A percentile compares a stretch with the other conserved stretches of the same genome.
phyloP scores from a whole-genome alignment of 441 rosid genomes.

The Gossypium lobatum region DNA sequence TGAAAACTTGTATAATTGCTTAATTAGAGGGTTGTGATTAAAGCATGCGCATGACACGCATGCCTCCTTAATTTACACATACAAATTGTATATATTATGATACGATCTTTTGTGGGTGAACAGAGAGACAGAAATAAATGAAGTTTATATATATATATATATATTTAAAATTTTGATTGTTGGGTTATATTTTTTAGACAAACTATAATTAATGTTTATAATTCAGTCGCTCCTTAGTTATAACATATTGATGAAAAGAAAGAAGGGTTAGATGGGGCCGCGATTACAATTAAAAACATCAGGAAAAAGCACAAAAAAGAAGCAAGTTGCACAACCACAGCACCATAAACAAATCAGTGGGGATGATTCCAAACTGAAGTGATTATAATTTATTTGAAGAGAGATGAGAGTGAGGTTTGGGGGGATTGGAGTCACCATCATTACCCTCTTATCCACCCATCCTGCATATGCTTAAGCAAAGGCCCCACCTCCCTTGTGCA shows the following conservation, averaged over 20 bases:
- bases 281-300: neutral
- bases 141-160: too few species aligned
- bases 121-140: too few species aligned
- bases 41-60: neutral
- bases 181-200: too few species aligned
- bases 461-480: slow-evolving; percentile 5
- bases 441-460: slow-evolving; percentile 13
- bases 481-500: slow-evolving; percentile 21
- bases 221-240: too few species aligned
- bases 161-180: too few species aligned
- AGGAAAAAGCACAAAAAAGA: neutral
- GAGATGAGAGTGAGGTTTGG: neutral
- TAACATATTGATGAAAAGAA: too few species aligned
- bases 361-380: too few species aligned
- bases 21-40: neutral
- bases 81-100: neutral
- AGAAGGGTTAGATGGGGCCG: neutral
- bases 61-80: neutral
- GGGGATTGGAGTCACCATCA: slow-evolving; percentile 12
- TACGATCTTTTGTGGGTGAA: too few species aligned
- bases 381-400: too few species aligned
- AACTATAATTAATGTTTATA: too few species aligned
- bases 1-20: neutral
- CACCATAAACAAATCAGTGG: too few species aligned
- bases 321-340: too few species aligned